Conservation (phyloP, 108 stramenopile species). For the Cyclotella cryptica region DNA sequence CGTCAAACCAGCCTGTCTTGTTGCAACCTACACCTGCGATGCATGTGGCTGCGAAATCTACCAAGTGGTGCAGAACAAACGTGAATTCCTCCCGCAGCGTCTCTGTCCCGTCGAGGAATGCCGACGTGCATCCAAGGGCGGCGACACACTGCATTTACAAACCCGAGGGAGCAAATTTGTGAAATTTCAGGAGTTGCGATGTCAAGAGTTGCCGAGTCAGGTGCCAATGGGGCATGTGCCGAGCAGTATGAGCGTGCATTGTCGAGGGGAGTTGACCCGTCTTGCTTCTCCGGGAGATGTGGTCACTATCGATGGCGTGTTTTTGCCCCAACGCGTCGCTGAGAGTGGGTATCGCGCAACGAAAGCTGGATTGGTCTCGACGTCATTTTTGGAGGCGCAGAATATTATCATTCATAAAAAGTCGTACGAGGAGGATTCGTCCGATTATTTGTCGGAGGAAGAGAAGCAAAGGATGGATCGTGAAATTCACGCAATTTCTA, state of each 20-base stretch:
- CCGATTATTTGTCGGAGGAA: constrained; percentile 68
- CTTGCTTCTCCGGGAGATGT: constrained; percentile 94
- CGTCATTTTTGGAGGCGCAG: constrained; percentile 92
- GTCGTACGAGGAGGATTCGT: constrained; percentile 79
- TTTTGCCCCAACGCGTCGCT: constrained; percentile 85
- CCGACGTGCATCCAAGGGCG: constrained; percentile 31
- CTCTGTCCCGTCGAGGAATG: constrained; percentile 77
- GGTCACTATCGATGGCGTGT: constrained; percentile 93
- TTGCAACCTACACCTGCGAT: constrained; percentile 98
- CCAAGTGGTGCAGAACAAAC: constrained; percentile 81
- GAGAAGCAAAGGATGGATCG: constrained; percentile 59
- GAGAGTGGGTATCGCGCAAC: constrained; percentile 86
- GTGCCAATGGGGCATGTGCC: constrained; percentile 99
- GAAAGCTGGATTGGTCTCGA: constrained; percentile 93
- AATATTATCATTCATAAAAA: constrained; percentile 91
- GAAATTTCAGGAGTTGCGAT: constrained; percentile 96
- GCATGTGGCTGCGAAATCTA: constrained; percentile 95
- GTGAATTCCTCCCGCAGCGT: constrained; percentile 84
- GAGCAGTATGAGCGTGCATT: constrained; percentile 89
- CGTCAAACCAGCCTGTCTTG: constrained; percentile 94
- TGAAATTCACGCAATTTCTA: constrained; percentile 67
- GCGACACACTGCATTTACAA: constrained; percentile 83
- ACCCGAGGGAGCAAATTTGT: constrained; percentile 96
- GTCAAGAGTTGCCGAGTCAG: constrained; percentile 97
- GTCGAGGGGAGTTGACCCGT: constrained; percentile 92